Base-by-base conservation (phyloP, 352 stramenopile species). In the Halophytophthora polymorphica region DNA sequence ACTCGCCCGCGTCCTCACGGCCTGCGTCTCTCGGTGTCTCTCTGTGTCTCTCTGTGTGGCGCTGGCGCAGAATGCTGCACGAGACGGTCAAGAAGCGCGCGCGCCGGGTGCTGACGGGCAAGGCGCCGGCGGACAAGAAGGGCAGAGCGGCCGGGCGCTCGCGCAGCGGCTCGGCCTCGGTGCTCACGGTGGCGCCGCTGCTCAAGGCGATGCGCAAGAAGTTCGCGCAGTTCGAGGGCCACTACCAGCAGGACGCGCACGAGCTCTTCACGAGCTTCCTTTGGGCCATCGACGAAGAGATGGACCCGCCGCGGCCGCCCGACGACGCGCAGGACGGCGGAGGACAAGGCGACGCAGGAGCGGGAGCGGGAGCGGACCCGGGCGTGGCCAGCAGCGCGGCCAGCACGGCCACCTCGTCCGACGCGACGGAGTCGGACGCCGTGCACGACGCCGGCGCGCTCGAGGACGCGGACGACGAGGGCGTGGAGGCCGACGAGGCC, bases 241-340 rank as follows among this genome's bases (percentile, higher is more conserved):
- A 88, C 58, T 84, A 95, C 39, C 97, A 99, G 73, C 97, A 99
- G 41, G 97, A 99, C 60, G 86, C 93, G 6, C 93, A 99, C 58
- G 97, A 99, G 62, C 59, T 99, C 0, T 83, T 99, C 10, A 69
- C 73, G 7, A 97, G 87, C 53, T 73, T 99, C 8, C 61, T 99
- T 15, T 97, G 75, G 74, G 71, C 72, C n/a, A 80, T 90, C 33
- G 80, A 90, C 36, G 80, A 90, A 44, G 80, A 90, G 35, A 67
- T 78, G 40, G 72, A 87, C 28, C 76, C 76, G 29, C 69, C 71
- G 6, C 36, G 53, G 14, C 53, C 49, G 15, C 17, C 22, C 18
- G 22, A 13, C n/a, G 35, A 61, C 14, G n/a, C n/a, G n/a, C n/a
- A n/a, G n/a, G 48, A 57, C 34, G 13, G 36, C 8, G 46, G 49